phyloP scores from a whole-genome alignment of 768 basidiomycete species.

The Ramaria sp. region DNA sequence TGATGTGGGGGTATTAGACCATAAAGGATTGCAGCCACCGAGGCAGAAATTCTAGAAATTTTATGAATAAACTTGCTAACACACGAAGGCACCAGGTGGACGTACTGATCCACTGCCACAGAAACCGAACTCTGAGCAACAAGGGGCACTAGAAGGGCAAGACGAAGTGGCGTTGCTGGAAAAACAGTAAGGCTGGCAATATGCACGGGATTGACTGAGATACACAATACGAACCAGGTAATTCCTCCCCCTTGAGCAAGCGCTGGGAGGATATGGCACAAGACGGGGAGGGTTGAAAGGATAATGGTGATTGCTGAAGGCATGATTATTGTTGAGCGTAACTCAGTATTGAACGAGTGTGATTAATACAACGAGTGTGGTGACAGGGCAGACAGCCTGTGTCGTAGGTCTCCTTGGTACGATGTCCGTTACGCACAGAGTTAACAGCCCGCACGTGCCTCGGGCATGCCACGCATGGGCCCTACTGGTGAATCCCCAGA shows the following conservation, averaged over 20 bases:
- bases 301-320: background rate
- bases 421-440: no score
- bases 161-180: conserved; percentile 26
- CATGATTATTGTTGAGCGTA: background rate
- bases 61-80: background rate
- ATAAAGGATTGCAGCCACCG: conserved; percentile 78
- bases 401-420: background rate
- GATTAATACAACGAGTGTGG: background rate
- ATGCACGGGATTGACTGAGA: background rate
- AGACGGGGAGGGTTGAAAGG: background rate
- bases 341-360: background rate
- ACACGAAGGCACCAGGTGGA: background rate
- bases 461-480: no score
- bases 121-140: conserved; percentile 45
- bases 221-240: conserved; percentile 1
- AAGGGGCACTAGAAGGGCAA: conserved; percentile 28
- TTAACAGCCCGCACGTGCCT: no score
- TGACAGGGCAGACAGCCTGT: background rate
- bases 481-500: no score
- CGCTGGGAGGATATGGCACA: background rate
- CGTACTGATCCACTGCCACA: conserved; percentile 28
- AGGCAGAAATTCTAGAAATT: conserved; percentile 50
- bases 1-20: conserved; percentile 50
- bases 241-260: conserved; percentile 5
- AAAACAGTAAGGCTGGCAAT: background rate